Evolutionary conservation across 1,139 yeast genomes (phyloP).

Genomic region (Yamadazyma kanchanaburiensis): DNA sequence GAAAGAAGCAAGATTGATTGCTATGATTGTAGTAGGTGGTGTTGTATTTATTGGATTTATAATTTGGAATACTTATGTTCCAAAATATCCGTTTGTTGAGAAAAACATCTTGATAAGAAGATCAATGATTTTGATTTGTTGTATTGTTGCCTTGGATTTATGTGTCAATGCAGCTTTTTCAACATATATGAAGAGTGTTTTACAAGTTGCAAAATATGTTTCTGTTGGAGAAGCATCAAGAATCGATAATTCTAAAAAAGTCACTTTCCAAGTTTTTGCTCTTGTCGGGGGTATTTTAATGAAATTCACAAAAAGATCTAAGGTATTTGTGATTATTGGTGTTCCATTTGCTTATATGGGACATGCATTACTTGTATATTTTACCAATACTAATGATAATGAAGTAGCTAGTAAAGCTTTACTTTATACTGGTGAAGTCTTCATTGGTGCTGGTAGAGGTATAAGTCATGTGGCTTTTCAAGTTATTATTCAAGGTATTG

Average conservation of each 20-base stretch:
- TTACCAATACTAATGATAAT: slow-evolving; percentile 16
- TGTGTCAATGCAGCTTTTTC: slow-evolving; percentile 24
- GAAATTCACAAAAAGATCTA: slow-evolving; percentile 22
- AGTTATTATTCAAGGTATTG: slow-evolving; percentile 15
- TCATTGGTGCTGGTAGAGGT: slow-evolving; percentile 16
- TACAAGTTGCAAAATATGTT: slow-evolving; percentile 15
- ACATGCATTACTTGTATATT: slow-evolving; percentile 17
- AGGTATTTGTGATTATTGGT: slow-evolving; percentile 19
- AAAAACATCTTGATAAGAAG: slow-evolving; percentile 16
- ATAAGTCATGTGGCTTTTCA: slow-evolving; percentile 12
- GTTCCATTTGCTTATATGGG: slow-evolving; percentile 23
- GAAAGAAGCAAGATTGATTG: slow-evolving; percentile 22
- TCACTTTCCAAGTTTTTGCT: slow-evolving; percentile 21
- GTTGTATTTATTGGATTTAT: slow-evolving; percentile 20
- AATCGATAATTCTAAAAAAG: slow-evolving; percentile 22
- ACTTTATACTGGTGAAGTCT: slow-evolving; percentile 13
- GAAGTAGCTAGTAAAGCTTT: slow-evolving; percentile 6
- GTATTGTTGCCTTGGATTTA: slow-evolving; percentile 19
- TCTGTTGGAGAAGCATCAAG: slow-evolving; percentile 23
- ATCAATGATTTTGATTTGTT: slow-evolving; percentile 19
- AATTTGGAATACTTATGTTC: slow-evolving; percentile 21
- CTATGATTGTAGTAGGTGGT: slow-evolving; percentile 26
- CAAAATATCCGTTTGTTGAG: slow-evolving; percentile 21
- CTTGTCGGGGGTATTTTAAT: slow-evolving; percentile 20
- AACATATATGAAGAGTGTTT: slow-evolving; percentile 19